These are phyloP conservation scores for Rosa chinensis DNA, from an alignment of 306 rosid genomes.

Conservation along the genomic window DNA sequence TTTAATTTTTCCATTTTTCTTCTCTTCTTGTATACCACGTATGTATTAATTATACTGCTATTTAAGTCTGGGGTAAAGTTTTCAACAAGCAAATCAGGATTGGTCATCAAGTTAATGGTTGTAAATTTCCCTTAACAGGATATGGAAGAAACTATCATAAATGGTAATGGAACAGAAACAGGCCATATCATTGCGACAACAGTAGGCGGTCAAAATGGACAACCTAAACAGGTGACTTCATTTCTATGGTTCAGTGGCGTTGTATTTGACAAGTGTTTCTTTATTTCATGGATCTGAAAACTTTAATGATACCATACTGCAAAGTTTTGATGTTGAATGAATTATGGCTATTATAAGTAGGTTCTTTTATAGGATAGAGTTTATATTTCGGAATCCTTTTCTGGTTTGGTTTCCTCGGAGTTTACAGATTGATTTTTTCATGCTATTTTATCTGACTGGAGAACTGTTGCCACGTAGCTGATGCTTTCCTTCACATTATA, in stretches of 20 bases:
- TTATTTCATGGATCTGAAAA: background rate
- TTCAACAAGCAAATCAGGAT: background rate
- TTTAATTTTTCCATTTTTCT: background rate
- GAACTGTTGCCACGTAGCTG: background rate
- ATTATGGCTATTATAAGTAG: background rate
- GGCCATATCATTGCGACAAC: constrained; percentile 84
- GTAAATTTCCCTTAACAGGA: constrained; percentile 46
- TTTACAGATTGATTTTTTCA: background rate
- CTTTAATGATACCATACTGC: background rate
- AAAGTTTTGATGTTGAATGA: background rate
- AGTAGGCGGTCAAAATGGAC: constrained; percentile 75
- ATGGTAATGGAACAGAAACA: constrained; percentile 79
- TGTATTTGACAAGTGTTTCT: background rate
- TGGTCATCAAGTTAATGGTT: background rate
- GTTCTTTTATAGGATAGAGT: background rate
- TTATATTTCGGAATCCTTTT: background rate
- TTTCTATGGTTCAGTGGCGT: background rate
- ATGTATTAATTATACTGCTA: background rate
- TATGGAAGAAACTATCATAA: constrained; percentile 56
- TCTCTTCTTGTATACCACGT: background rate
- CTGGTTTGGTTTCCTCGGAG: background rate
- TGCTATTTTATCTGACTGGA: background rate
- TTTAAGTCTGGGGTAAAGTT: background rate
- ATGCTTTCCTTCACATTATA: background rate
- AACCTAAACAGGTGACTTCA: constrained; percentile 71